Evolutionary conservation across 306 rosid genomes (phyloP), one percentile per base, ranked within the genome.

Genomic region (Carpinus viminea): DNA sequence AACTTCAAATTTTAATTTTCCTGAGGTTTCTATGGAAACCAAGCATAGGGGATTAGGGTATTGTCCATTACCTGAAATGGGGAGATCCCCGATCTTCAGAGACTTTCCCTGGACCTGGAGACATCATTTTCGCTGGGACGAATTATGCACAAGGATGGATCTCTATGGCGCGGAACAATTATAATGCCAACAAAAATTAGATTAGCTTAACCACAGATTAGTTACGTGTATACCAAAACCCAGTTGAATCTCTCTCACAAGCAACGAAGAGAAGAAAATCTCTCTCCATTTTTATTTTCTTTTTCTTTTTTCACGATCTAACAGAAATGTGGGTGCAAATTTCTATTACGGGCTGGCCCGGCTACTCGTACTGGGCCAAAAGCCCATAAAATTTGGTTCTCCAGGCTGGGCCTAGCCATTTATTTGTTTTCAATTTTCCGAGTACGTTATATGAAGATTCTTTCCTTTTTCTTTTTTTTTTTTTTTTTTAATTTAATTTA

Each of bases 51-150:
- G 36, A 50, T 51, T 51, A 31, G 31, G 70, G 50, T 57, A 16
- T 56, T 48, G 73, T 4, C 43, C 13, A 50, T 73, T 28, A 92
- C 98, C 98, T 95, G 83, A 90, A 81, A 82, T 87, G 88, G n/a
- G 92, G 61, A 84, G 93, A 80, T 41, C 88, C 91, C 71, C 97
- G 97, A 87, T 87, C 98, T 76, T 91, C 96, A 20, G 97, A 82
- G 53, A 73, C 83, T 57, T 84, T 84, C 72, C 91, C 79, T 11
- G 99, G 91, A 54, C 91, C 79, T 11, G 99, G 91, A 54, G 98
- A 82, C 96, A 93, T 93, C 99, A 93, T 93, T 84, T 82, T 80
- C 21, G 3, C 24, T 20, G 34, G 64, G 24, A 57, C 64, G 77
- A 76, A 77, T n/a, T 16, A 64, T 59, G 70, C 60, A 75, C 75